These are phyloP conservation scores for Nothomitra cinnamomea DNA, from an alignment of 2,329 filamentous ascomycete species.

Conservation along the genomic window DNA sequence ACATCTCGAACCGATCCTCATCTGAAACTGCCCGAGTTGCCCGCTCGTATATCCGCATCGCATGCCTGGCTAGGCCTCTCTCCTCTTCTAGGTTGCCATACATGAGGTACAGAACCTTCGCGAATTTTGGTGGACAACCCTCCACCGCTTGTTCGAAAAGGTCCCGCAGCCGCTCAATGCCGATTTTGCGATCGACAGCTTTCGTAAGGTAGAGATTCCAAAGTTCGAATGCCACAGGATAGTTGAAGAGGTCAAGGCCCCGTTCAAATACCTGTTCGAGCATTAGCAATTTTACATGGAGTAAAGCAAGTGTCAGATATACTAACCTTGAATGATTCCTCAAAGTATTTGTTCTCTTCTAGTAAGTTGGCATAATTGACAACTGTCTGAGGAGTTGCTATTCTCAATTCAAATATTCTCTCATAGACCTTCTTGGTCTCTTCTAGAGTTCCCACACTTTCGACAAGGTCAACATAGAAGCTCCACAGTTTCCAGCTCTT, in stretches of 20 bases:
- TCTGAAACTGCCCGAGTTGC: conserved; percentile 89
- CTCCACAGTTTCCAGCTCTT: conserved; percentile 99
- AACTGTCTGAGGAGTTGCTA: conserved; percentile 93
- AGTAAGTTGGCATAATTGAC: conserved; percentile 96
- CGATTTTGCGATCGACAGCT: conserved; percentile 87
- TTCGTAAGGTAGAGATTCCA: conserved; percentile 98
- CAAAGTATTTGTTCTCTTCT: conserved; percentile 87
- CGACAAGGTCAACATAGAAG: conserved; percentile 95
- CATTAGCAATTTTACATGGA: neutral
- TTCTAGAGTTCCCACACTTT: conserved; percentile 78
- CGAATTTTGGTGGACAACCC: conserved; percentile 86
- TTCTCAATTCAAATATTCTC: conserved; percentile 91
- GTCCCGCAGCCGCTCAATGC: conserved; percentile 83
- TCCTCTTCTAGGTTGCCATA: conserved; percentile 96
- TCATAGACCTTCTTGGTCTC: conserved; percentile 93
- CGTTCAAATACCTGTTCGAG: conserved; percentile 58
- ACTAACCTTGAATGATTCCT: conserved; percentile 73
- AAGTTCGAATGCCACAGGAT: conserved; percentile 92
- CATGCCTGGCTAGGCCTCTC: conserved; percentile 79
- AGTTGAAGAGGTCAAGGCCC: conserved; percentile 93
- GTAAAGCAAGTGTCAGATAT: neutral
- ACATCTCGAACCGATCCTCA: conserved; percentile 92
- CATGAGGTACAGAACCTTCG: conserved; percentile 93
- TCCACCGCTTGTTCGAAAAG: conserved; percentile 95
- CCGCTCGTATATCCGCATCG: conserved; percentile 97